A percentile compares a stretch with the other conserved stretches of the same genome.
phyloP scores from a whole-genome alignment of 2,329 filamentous ascomycete species.

The Penicillium sp. region DNA sequence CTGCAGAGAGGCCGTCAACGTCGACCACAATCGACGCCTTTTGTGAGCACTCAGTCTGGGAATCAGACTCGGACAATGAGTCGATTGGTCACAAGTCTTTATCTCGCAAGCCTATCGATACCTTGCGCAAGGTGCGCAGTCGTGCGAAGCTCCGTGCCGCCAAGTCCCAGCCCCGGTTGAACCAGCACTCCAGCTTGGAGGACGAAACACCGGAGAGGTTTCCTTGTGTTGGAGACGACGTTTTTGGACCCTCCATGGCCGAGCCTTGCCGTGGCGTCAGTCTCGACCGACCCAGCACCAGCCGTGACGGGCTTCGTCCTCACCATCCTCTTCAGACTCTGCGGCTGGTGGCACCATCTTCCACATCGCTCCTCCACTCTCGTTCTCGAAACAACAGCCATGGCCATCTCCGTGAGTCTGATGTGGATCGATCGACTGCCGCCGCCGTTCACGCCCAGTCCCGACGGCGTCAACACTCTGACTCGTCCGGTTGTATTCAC shows the following conservation, averaged over 20 bases:
- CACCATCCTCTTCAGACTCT: conserved; percentile 25
- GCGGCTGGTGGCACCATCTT: conserved; percentile 33
- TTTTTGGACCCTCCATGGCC: conserved; percentile 11
- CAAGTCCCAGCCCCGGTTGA: conserved; percentile 33
- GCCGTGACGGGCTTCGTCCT: conserved; percentile 21
- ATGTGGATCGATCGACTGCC: conserved; percentile 32
- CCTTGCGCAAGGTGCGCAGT: conserved; percentile 36
- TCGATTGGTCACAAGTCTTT: conserved; percentile 30
- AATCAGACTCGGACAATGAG: conserved; percentile 36
- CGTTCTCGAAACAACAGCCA: conserved; percentile 24
- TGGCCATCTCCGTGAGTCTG: conserved; percentile 17
- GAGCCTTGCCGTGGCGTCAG: conserved; percentile 10
- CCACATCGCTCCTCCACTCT: conserved; percentile 27
- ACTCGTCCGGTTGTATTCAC: conserved; percentile 21
- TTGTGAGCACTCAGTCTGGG: conserved; percentile 37
- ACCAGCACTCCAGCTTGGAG: conserved; percentile 18
- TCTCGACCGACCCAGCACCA: conserved; percentile 20
- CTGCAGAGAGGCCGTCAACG: conserved; percentile 29
- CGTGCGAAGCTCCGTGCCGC: conserved; percentile 35
- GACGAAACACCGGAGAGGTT: conserved; percentile 23
- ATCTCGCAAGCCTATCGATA: conserved; percentile 35
- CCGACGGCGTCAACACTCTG: conserved; percentile 27
- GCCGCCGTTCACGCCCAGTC: conserved; percentile 33
- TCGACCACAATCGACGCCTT: conserved; percentile 28
- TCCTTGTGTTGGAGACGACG: conserved; percentile 25